phyloP scores from a whole-genome alignment of 1,284 basidiomycete species.

The Ustilago vetiveriae region DNA sequence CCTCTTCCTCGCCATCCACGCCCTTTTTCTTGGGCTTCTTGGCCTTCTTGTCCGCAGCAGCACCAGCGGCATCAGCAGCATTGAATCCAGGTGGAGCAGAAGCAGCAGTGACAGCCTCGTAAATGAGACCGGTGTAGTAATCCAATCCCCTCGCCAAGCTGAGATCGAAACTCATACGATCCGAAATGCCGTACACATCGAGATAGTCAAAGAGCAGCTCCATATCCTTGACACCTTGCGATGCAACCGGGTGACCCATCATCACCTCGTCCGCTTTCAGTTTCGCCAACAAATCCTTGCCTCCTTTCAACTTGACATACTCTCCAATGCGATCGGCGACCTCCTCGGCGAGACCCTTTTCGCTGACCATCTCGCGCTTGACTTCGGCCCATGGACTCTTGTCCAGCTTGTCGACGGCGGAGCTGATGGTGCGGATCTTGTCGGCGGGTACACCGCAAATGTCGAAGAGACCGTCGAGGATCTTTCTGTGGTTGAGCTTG shows the following conservation, averaged over 20 bases:
- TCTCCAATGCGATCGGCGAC: constrained; percentile 94
- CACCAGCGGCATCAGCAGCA: constrained; percentile 55
- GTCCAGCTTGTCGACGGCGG: constrained; percentile 98
- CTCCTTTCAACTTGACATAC: constrained; percentile 88
- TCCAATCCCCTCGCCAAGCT: constrained; percentile 95
- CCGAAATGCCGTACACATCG: constrained; percentile 80
- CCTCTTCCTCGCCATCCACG: constrained; percentile 74
- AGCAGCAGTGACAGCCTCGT: constrained; percentile 91
- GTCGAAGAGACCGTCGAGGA: constrained; percentile 95
- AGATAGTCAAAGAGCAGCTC: constrained; percentile 84
- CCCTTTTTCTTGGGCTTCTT: constrained; percentile 72
- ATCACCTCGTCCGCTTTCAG: constrained; percentile 78
- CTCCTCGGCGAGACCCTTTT: constrained; percentile 86
- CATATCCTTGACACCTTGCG: constrained; percentile 91
- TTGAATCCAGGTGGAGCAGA: constrained; percentile 86
- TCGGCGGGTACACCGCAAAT: constrained; percentile 92
- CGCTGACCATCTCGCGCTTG: constrained; percentile 92
- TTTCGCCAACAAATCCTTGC: constrained; percentile 79
- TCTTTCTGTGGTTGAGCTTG: constrained; percentile 95
- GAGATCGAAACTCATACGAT: constrained; percentile 87
- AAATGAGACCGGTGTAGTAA: constrained; percentile 99
- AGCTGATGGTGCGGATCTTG: constrained; percentile 93
- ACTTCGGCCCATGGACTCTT: constrained; percentile 92
- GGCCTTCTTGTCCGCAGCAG: constrained; percentile 65
- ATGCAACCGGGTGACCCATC: constrained; percentile 76